Conservation (phyloP, 1,284 basidiomycete species). For the Malassezia furfur region DNA sequence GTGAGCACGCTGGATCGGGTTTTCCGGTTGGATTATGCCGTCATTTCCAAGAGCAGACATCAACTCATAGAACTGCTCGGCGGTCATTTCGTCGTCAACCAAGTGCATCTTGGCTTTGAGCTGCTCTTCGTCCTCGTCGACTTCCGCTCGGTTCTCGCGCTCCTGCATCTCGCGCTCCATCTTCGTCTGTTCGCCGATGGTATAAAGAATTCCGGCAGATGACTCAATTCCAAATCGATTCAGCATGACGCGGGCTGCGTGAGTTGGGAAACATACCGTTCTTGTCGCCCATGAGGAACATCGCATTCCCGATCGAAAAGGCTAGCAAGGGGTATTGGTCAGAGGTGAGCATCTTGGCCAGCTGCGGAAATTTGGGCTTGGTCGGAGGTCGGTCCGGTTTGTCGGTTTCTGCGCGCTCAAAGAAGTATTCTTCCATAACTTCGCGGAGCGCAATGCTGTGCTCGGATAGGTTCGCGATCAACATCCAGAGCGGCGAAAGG, state of each 20-base stretch:
- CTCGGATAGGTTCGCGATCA: background rate
- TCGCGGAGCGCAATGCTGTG: background rate
- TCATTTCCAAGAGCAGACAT: background rate
- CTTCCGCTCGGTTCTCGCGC: background rate
- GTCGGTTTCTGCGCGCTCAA: background rate
- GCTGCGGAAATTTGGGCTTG: background rate
- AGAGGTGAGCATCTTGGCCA: background rate
- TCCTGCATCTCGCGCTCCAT: background rate
- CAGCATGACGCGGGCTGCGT: background rate
- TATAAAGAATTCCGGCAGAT: constrained; percentile 2
- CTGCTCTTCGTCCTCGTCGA: background rate
- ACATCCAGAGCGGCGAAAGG: background rate
- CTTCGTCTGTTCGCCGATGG: background rate
- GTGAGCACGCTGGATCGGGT: constrained; percentile 1
- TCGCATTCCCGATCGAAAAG: background rate
- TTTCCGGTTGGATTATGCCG: background rate
- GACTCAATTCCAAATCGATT: constrained; percentile 3
- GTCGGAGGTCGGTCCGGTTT: background rate
- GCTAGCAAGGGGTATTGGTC: background rate
- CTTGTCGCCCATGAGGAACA: background rate
- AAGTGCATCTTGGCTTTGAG: background rate
- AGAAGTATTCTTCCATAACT: background rate
- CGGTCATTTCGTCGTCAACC: background rate
- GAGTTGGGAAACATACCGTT: background rate
- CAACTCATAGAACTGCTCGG: background rate